These are phyloP conservation scores for Nigrospora sphaerica DNA, from an alignment of 2,329 filamentous ascomycete genomes.

Conservation along the genomic window DNA sequence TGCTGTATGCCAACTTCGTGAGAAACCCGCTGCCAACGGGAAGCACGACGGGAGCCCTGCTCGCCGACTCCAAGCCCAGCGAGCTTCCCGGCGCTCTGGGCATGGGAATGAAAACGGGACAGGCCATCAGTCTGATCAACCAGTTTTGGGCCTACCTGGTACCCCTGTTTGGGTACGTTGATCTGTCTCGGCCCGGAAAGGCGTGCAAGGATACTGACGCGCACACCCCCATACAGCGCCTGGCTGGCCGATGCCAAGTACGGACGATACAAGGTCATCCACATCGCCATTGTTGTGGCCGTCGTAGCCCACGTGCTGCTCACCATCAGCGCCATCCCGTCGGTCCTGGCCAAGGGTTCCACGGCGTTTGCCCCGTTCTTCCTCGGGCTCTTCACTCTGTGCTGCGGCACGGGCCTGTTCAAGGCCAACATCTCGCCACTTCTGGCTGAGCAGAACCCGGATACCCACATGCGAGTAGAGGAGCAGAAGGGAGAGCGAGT, in stretches of 20 bases:
- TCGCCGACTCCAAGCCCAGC: slow-evolving; percentile 5
- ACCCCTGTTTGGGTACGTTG: slow-evolving; percentile 44
- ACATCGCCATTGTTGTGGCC: slow-evolving; percentile 58
- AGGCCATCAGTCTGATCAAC: slow-evolving; percentile 45
- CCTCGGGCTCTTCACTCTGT: background rate
- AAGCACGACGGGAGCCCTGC: slow-evolving; percentile 44
- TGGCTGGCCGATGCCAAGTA: slow-evolving; percentile 62
- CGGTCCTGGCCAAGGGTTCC: slow-evolving; percentile 50
- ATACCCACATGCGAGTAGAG: slow-evolving; percentile 49
- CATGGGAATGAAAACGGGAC: slow-evolving; percentile 49
- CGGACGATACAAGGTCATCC: slow-evolving; percentile 68
- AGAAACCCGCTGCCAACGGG: slow-evolving; percentile 45
- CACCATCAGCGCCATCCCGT: slow-evolving; percentile 56
- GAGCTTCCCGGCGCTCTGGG: slow-evolving; percentile 43
- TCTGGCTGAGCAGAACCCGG: slow-evolving; percentile 63
- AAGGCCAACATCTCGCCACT: slow-evolving; percentile 72
- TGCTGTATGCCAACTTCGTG: slow-evolving; percentile 53
- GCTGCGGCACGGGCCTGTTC: slow-evolving; percentile 66
- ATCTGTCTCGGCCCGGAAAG: slow-evolving; percentile 12
- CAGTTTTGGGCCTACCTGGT: slow-evolving; percentile 56
- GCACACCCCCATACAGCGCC: slow-evolving; percentile 26
- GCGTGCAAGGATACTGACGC: background rate
- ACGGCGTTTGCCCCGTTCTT: slow-evolving; percentile 29
- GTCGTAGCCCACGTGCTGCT: slow-evolving; percentile 61
- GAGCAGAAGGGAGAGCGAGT: slow-evolving; percentile 56